Base-by-base conservation (phyloP, 257 asterid species). In the Capsicum pubescens region DNA sequence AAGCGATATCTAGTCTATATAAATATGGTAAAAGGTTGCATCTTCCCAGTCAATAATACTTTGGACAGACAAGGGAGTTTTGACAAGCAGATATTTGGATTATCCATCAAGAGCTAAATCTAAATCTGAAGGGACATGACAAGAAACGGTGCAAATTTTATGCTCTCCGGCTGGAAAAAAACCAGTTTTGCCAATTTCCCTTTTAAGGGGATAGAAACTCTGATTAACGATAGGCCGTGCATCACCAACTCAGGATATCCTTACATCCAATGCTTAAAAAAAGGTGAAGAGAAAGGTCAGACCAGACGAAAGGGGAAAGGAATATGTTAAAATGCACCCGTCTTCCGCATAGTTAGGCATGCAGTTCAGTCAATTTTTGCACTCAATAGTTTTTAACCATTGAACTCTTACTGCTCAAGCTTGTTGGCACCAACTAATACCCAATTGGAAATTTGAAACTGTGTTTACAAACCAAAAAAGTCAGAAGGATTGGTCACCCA, bases 401-500 rank as follows among this genome's bases (percentile, higher is more conserved):
- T 3, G n/a, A 46, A 46, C n/a, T 46, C 19, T 72, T 19, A 72
- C 80, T 7, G 13, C 61, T 21, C 46, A 74, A 74, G 44, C 61
- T 50, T 74, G 59, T 21, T 3, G 9, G 11, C 46, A 74, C 61
- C 81, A 74, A 74, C 46, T 21, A 52, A 50, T 74, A 50, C 13
- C 19, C 80, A 74, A 13, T 50, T 26, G 13, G 17, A 74, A 21
- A 44, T 74, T 74, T 52, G 21, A 21, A 50, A 74, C 4, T 12
- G 44, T 7, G 44, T 5, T 50, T 13, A 21, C 39, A 21, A 50
- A 21, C 61, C 21, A 44, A 21, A 74, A 50, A 12, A 6, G 21
- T 12, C 44, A 3, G 21, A 74, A 74, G 81, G 61, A 50, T 74
- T 74, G 59, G 61, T 74, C 81, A 74, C 81, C 21, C 17, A 50